phyloP scores from a whole-genome alignment of 2,329 filamentous ascomycete genomes.

The Trichoderma sp. region DNA sequence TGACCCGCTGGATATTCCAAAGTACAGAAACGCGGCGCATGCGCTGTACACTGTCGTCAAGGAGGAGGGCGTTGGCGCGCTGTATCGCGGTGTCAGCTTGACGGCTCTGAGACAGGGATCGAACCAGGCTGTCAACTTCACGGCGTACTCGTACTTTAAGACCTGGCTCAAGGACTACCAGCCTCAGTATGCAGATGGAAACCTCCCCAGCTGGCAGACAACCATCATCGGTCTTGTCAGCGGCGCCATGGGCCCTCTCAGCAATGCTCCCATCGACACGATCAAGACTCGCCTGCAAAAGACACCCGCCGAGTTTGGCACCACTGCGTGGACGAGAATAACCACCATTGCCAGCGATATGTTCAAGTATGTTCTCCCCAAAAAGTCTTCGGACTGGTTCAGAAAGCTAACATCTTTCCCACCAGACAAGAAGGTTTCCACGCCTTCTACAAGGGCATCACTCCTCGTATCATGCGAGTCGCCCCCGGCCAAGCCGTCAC shows the following conservation, averaged over 20 bases:
- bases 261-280: constrained; percentile 96
- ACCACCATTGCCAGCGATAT: constrained; percentile 75
- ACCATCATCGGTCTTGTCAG: constrained; percentile 86
- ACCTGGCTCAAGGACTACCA: constrained; percentile 71
- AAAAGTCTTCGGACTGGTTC: neutral
- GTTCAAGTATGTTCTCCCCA: constrained; percentile 64
- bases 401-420: neutral
- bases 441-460: constrained; percentile 99
- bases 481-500: constrained; percentile 88
- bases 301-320: constrained; percentile 77
- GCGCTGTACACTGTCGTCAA: constrained; percentile 82
- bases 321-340: constrained; percentile 79
- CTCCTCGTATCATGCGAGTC: constrained; percentile 94
- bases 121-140: constrained; percentile 99
- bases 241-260: constrained; percentile 93
- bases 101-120: constrained; percentile 92
- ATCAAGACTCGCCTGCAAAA: constrained; percentile 98
- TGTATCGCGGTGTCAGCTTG: constrained; percentile 91
- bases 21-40: constrained; percentile 92
- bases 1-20: constrained; percentile 91
- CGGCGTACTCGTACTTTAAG: constrained; percentile 94
- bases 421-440: constrained; percentile 83
- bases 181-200: constrained; percentile 63
- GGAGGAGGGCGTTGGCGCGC: constrained; percentile 83
- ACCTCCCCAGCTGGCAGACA: constrained; percentile 86